Conservation (phyloP, 2,329 filamentous ascomycete genomes). For the Lachnellula occidentalis region DNA sequence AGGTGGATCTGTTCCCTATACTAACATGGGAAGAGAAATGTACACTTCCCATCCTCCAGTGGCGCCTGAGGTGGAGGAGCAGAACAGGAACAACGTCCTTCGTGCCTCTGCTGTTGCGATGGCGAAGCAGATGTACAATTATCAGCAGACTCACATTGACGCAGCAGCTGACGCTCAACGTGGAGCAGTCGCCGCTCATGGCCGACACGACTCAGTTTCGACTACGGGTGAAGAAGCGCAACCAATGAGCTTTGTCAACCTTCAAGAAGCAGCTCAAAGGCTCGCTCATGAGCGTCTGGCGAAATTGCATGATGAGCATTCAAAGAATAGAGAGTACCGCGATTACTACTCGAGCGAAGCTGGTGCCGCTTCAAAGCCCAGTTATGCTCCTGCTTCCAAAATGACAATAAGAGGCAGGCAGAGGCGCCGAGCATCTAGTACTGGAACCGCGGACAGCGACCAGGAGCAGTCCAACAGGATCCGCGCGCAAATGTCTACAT, state of each 20-base stretch:
- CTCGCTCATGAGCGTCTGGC: constrained; percentile 78
- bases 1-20: constrained; percentile 61
- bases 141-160: constrained; percentile 52
- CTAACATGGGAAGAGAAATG: constrained; percentile 67
- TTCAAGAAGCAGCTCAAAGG: constrained; percentile 84
- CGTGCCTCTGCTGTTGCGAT: constrained; percentile 82
- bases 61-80: constrained; percentile 66
- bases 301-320: constrained; percentile 69
- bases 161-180: constrained; percentile 25
- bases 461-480: constrained; percentile 65
- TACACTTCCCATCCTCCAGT: constrained; percentile 73
- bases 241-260: constrained; percentile 51
- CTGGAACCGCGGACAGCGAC: constrained; percentile 48
- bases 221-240: constrained; percentile 36
- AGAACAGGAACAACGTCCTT: constrained; percentile 64
- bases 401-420: constrained; percentile 51
- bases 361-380: neutral
- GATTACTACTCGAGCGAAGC: constrained; percentile 61
- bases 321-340: constrained; percentile 58
- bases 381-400: constrained; percentile 37
- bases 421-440: constrained; percentile 61
- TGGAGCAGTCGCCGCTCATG: constrained; percentile 30
- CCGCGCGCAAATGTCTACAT: constrained; percentile 70
- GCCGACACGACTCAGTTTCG: constrained; percentile 30
- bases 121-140: constrained; percentile 79